phyloP scores from a whole-genome alignment of 345 rosid species.

The Erysimum cheiranthoides region DNA sequence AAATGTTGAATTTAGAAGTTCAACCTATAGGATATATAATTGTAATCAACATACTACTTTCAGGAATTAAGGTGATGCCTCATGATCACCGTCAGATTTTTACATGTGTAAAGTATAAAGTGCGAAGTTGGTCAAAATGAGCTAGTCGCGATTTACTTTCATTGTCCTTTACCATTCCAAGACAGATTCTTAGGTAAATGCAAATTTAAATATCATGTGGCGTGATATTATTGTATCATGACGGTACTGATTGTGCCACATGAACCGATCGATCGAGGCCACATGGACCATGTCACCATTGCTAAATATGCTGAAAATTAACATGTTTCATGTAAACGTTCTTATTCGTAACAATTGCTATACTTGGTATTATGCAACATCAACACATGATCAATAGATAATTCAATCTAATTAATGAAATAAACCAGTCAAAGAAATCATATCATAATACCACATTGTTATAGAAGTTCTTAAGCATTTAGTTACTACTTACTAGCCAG shows the following conservation, averaged over 20 bases:
- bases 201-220: slow-evolving; percentile 22
- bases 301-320: slow-evolving; percentile 28
- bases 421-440: neutral
- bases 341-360: slow-evolving; percentile 16
- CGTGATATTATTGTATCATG: neutral
- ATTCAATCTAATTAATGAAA: slow-evolving; percentile 7
- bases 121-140: neutral
- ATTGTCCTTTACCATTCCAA: slow-evolving; percentile 7
- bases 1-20: neutral
- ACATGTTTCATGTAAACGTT: slow-evolving; percentile 24
- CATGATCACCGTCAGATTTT: slow-evolving; percentile 1
- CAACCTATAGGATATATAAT: neutral
- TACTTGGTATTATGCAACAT: slow-evolving; percentile 20
- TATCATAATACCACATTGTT: neutral
- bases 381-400: neutral
- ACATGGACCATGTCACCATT: slow-evolving; percentile 31
- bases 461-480: neutral
- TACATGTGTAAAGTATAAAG: neutral
- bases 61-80: slow-evolving; percentile 9
- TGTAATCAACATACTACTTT: neutral
- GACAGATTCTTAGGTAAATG: slow-evolving; percentile 12
- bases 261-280: slow-evolving; percentile 23
- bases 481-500: neutral
- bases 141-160: slow-evolving; percentile 18
- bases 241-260: neutral